Base-by-base conservation (phyloP, 768 basidiomycete species). In the Macrocybe gigantea region DNA sequence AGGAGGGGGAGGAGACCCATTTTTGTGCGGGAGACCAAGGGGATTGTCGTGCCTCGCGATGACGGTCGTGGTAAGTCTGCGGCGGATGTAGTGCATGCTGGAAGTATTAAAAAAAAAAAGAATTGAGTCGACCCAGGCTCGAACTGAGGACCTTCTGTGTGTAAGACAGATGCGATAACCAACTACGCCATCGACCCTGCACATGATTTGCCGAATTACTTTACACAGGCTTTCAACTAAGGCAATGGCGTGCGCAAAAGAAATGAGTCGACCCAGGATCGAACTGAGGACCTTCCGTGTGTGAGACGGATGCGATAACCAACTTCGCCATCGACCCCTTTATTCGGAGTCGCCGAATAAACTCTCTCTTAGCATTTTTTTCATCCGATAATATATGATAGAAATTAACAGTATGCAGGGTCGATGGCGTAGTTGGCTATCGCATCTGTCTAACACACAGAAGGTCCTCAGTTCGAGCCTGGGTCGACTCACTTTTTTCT, bases 121-220 rank as follows among this genome's bases (percentile, higher is more conserved):
- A 22, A 22, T 22, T 63, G 64, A 65, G 56, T 59, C 60, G 59
- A 62, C 64, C 64, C 64, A 63, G 60, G 60, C 34, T 65, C 62
- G 64, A 65, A 64, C 63, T 63, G 62, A 53, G 63, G 57, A 57
- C 60, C 56, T 57, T 78, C 78, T 80, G 79, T 79, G 80, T 83
- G 80, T 83, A 79, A 82, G 80, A 82, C 82, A 81, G 79, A 83
- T 81, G 82, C 79, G 82, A 83, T 84, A 83, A 83, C 80, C 80
- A 83, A 80, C 79, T 82, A 84, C 81, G 79, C 82, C 82, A 82
- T 77, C 80, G 73, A 71, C 62, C 63, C 65, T 1, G n/a, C 22
- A 22, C 22, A 22, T n/a, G n/a, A n/a, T n/a, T n/a, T n/a, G n/a
- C n/a, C n/a, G n/a, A n/a, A n/a, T n/a, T n/a, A n/a, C n/a, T n/a